These are phyloP conservation scores for Sherardia arvensis DNA, from an alignment of 257 asterid species.

Conservation along the genomic window DNA sequence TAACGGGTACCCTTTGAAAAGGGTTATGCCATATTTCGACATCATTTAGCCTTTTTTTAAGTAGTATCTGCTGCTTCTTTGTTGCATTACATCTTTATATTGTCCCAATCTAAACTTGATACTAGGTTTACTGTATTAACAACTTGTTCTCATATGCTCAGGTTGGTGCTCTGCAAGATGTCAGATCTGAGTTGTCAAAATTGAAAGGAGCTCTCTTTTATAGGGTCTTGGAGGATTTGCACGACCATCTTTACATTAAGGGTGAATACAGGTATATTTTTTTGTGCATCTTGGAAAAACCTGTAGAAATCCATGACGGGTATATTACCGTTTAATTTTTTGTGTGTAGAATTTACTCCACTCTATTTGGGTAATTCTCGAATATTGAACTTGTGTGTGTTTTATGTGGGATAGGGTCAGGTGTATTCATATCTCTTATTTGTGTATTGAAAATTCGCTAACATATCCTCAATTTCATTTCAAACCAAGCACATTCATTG, in stretches of 20 bases:
- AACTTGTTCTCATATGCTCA: constrained; percentile 24
- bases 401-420: not conserved
- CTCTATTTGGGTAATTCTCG: not conserved
- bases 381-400: not conserved
- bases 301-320: not conserved
- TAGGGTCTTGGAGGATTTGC: constrained; percentile 93
- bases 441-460: not conserved
- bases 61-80: not conserved
- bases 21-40: not conserved
- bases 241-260: constrained; percentile 92
- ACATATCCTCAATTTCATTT: not conserved
- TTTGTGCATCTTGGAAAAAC: constrained; percentile 1
- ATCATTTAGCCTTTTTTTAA: not conserved
- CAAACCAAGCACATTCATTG: not conserved
- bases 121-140: constrained; percentile 8
- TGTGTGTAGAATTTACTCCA: not conserved
- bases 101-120: not conserved
- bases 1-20: not conserved
- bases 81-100: not conserved
- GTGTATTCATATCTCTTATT: not conserved
- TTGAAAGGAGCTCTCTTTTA: constrained; percentile 86
- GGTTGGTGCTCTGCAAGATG: constrained; percentile 99
- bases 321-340: not conserved
- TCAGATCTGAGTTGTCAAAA: constrained; percentile 90
- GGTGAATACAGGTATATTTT: constrained; percentile 72